Evolutionary conservation across 139 green algal species (phyloP).

Genomic region (Klebsormidium nitens): DNA sequence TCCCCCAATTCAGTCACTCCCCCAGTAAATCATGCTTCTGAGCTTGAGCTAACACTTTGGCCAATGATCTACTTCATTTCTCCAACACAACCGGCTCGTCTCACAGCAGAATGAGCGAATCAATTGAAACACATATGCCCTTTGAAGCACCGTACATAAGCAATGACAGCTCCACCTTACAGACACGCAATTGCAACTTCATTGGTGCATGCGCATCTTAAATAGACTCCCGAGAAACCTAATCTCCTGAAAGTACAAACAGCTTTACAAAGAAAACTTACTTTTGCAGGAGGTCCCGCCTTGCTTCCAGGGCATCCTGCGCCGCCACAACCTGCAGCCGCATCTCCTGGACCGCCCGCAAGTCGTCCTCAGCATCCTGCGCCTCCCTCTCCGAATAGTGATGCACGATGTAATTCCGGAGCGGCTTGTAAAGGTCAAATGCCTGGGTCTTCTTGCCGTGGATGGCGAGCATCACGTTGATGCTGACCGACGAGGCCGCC

Average conservation of each 20-base stretch:
- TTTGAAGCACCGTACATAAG: neutral
- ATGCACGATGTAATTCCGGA: slow-evolving; percentile 23
- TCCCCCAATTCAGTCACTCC: no score
- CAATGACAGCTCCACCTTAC: neutral
- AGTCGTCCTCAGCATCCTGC: slow-evolving; percentile 6
- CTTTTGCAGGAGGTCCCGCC: slow-evolving; percentile 32
- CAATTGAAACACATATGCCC: neutral
- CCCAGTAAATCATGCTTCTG: no score
- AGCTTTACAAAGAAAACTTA: no score
- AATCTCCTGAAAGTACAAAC: no score
- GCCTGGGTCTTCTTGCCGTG: slow-evolving; percentile 29
- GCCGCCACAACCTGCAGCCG: slow-evolving; percentile 20
- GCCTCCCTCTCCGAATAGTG: slow-evolving; percentile 35
- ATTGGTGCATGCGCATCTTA: neutral
- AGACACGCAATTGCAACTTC: neutral
- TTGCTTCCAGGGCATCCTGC: slow-evolving; percentile 19
- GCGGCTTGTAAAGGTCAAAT: slow-evolving; percentile 18
- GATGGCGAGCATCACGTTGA: slow-evolving; percentile 42
- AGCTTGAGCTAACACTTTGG: no score
- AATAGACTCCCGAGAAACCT: neutral
- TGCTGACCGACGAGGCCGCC: slow-evolving; percentile 8
- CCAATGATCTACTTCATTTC: no score
- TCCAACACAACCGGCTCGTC: no score
- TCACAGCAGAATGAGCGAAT: neutral
- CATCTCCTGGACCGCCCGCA: slow-evolving; percentile 20